Conservation (phyloP, 768 basidiomycete genomes). For the Mycena galopus region DNA sequence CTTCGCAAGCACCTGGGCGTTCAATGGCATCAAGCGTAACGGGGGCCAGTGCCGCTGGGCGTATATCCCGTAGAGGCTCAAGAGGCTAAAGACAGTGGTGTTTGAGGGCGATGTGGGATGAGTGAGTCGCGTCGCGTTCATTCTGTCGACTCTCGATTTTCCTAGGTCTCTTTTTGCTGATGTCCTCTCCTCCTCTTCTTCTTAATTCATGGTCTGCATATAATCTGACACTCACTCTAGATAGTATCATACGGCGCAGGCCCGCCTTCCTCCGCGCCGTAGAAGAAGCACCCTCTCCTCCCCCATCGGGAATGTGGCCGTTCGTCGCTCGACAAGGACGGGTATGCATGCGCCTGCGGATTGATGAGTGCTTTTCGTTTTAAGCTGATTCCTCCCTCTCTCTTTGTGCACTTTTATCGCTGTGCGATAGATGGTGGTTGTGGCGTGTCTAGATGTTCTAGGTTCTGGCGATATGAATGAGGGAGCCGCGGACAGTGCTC, state of each 20-base stretch:
- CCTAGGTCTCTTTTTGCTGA: not conserved
- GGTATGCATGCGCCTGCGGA: constrained; percentile 82
- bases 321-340: constrained; percentile 85
- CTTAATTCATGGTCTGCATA: too few species aligned
- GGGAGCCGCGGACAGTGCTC: too few species aligned
- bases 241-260: constrained; percentile 79
- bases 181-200: too few species aligned
- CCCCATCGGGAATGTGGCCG: constrained; percentile 72
- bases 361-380: constrained; percentile 68
- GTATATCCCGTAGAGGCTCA: constrained; percentile 75
- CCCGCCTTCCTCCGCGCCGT: not conserved
- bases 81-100: constrained; percentile 56
- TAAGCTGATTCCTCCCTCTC: too few species aligned
- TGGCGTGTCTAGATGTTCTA: too few species aligned
- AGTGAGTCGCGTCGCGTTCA: constrained; percentile 68
- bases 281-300: constrained; percentile 56
- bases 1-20: constrained; percentile 75
- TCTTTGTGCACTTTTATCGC: too few species aligned
- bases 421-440: too few species aligned
- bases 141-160: constrained; percentile 17
- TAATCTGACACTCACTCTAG: not conserved
- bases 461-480: too few species aligned
- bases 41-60: constrained; percentile 86
- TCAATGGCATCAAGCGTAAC: constrained; percentile 78
- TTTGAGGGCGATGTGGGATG: constrained; percentile 82